Percentiles rank a stretch among this genome's conserved stretches.
These are phyloP conservation scores for Aureobasidium melanogenum DNA, from an alignment of 2,329 filamentous ascomycete genomes.

Conservation along the genomic window DNA sequence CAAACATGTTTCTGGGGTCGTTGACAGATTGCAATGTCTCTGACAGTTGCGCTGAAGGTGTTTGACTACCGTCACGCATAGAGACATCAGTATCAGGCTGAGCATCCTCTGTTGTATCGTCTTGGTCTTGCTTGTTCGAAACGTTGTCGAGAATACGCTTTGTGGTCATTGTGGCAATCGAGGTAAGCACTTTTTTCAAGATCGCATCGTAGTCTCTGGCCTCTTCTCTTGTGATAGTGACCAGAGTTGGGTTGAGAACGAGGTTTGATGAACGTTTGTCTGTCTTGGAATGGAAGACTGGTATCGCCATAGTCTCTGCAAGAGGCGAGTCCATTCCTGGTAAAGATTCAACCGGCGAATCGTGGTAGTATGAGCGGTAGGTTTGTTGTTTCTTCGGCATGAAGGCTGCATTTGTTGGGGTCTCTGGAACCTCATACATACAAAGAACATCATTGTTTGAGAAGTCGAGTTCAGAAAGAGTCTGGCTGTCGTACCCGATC, in stretches of 20 bases:
- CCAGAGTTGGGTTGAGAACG: constrained; percentile 46
- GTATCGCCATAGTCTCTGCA: constrained; percentile 60
- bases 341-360: constrained; percentile 34
- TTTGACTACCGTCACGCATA: constrained; percentile 12
- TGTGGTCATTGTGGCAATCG: constrained; percentile 63
- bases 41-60: constrained; percentile 33
- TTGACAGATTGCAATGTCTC: constrained; percentile 44
- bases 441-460: constrained; percentile 52
- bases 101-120: constrained; percentile 16
- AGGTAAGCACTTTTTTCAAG: constrained; percentile 68
- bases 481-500: constrained; percentile 61
- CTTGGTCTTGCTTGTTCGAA: constrained; percentile 42
- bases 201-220: constrained; percentile 61
- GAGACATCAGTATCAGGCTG: constrained; percentile 71
- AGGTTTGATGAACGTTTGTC: constrained; percentile 34
- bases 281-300: constrained; percentile 52
- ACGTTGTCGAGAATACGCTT: constrained; percentile 34
- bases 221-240: constrained; percentile 67
- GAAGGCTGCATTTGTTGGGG: constrained; percentile 62
- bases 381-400: neutral
- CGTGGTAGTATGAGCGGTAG: constrained; percentile 12
- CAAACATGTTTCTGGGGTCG: constrained; percentile 63
- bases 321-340: constrained; percentile 50
- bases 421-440: constrained; percentile 68
- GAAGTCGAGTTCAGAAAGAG: constrained; percentile 64